A percentile compares a stretch with the other conserved stretches of the same genome.
phyloP scores from a whole-genome alignment of 2,329 filamentous ascomycete species.

The Pseudogymnoascus sp. region DNA sequence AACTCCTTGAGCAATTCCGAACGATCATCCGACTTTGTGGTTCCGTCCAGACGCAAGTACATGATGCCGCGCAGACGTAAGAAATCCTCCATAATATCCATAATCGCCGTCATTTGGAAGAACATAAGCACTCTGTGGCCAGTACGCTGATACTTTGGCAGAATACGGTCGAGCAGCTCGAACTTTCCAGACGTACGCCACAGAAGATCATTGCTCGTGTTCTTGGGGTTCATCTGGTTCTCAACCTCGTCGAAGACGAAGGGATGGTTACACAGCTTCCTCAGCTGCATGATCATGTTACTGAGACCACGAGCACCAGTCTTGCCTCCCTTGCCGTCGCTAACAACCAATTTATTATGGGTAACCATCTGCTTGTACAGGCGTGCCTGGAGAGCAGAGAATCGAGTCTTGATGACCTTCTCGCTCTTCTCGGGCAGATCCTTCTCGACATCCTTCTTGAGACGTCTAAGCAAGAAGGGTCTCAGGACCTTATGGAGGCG shows the following conservation, averaged over 20 bases:
- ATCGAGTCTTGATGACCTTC: conserved; percentile 98
- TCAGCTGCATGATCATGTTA: conserved; percentile 99
- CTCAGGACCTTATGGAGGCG: conserved; percentile 96
- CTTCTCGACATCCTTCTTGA: conserved; percentile 99
- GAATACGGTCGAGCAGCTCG: conserved; percentile 81
- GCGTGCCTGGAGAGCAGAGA: conserved; percentile 86
- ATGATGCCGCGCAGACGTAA: conserved; percentile 73
- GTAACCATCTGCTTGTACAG: conserved; percentile 97
- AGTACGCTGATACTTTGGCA: conserved; percentile 87
- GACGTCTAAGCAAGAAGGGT: conserved; percentile 92
- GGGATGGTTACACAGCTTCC: conserved; percentile 97
- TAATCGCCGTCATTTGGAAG: conserved; percentile 99
- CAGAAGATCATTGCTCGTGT: conserved; percentile 81
- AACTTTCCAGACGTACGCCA: conserved; percentile 98
- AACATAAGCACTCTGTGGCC: conserved; percentile 98
- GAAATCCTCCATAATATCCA: conserved; percentile 99
- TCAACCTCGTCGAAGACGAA: conserved; percentile 98
- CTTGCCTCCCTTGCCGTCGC: conserved; percentile 92
- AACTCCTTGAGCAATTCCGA: conserved; percentile 84
- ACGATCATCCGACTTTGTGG: conserved; percentile 94
- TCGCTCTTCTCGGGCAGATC: conserved; percentile 98
- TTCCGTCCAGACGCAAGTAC: conserved; percentile 90
- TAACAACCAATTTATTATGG: conserved; percentile 89
- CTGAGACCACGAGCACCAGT: conserved; percentile 88
- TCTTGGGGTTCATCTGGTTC: conserved; percentile 91